phyloP scores from a whole-genome alignment of 1,139 yeast genomes.

The Taphrina communis region DNA sequence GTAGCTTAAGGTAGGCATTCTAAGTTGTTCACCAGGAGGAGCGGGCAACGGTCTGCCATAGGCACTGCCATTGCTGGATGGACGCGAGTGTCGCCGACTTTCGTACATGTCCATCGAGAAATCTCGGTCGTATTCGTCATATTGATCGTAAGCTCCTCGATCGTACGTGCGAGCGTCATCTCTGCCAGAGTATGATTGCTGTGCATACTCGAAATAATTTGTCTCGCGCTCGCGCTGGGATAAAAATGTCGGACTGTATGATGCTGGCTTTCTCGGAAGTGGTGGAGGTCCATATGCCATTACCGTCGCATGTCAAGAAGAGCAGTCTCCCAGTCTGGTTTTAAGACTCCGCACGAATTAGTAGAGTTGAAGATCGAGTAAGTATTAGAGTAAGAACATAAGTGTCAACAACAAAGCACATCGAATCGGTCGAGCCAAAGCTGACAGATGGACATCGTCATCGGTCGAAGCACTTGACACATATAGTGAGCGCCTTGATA shows the following conservation, averaged over 20 bases:
- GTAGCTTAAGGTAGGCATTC: neutral
- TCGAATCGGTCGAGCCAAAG: too few species aligned
- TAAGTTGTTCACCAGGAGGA: slow-evolving; percentile 7
- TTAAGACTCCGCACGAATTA: neutral
- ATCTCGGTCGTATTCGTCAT: slow-evolving; percentile 19
- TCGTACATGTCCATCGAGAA: slow-evolving; percentile 11
- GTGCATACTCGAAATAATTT: neutral
- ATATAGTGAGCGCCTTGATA: too few species aligned
- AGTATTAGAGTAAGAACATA: too few species aligned
- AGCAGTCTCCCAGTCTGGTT: neutral
- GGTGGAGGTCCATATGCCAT: slow-evolving; percentile 23
- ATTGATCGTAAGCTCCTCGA: neutral
- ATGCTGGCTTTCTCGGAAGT: slow-evolving; percentile 30
- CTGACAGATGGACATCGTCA: too few species aligned
- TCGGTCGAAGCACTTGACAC: too few species aligned
- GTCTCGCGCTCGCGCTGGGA: slow-evolving; percentile 14
- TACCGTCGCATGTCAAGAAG: neutral
- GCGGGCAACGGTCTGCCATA: slow-evolving; percentile 25
- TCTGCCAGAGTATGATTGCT: neutral
- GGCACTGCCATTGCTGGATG: slow-evolving; percentile 11
- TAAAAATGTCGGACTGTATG: slow-evolving; percentile 34
- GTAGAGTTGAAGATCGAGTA: too few species aligned
- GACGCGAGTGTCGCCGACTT: neutral
- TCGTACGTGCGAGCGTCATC: neutral
- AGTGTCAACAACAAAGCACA: too few species aligned